Evolutionary conservation across 345 rosid species (phyloP), one percentile per base, ranked within the genome.

Genomic region (Ceriops zippeliana): DNA sequence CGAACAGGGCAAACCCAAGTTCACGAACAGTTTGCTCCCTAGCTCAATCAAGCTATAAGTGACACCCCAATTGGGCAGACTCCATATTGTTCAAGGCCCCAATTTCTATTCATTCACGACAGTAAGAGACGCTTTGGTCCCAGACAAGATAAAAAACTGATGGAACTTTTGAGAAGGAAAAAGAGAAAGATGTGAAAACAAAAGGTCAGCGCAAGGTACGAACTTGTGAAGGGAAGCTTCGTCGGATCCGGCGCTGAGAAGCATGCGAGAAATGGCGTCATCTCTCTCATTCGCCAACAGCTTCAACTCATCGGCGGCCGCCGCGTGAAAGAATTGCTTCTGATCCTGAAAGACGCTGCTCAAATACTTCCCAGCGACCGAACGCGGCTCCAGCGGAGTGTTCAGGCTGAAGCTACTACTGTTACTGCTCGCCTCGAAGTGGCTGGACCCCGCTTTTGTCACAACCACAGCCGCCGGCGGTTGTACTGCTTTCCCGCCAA

Each of bases 201-300:
- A 68, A 8, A 4, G 5, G 20, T 9, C 26, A 26, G 62, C 54
- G 15, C 10, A 69, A 21, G 30, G 9, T 15, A 66, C 77, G 60
- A 60, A 93, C 97, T 96, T 88, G 81, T 95, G 90, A 66, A 95
- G 97, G 60, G 72, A 67, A 17, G 86, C 96, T 65, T 89, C 96
- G 30, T 91, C 89, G 49, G 96, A 86, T 70, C 81, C 87, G 67
- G 84, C 80, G 79, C 87, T 80, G 19, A 80, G 84, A 13, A 70
- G 62, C 89, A 91, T 83, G 58, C 96, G 92, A 72, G 78, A 53
- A 3, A 80, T 66, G 19, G 97, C 87, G 4, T 79, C 84, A 38
- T 85, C 83, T 6, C 96, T 85, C 24, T 81, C 96, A 27, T 67
- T 80, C 24, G 96, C 87, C 37, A 95, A 73, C 10, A 72, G 85